Evolutionary conservation across 202 grass and related monocot species (phyloP), one percentile per base, ranked within the genome.

Genomic region (Panicum hallii): DNA sequence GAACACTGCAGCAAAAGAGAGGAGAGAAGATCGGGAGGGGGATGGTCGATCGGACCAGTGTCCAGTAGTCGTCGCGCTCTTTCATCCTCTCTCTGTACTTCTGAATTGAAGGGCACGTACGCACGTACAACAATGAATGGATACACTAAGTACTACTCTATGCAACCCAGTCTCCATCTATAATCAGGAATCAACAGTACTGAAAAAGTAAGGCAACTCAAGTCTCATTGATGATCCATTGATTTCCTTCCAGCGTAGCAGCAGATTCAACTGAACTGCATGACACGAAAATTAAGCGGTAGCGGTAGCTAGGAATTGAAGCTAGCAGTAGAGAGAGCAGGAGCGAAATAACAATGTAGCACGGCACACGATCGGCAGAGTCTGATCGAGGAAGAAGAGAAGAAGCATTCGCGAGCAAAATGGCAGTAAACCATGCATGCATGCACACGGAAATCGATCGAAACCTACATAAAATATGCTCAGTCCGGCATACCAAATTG

Each of bases 401-500:
- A 53, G 5, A 19, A 74, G 72, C 72, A 74, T 40, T 40, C 30
- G 30, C 12, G 36, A 58, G 68, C 63, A 61, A 54, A 83, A 80
- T 70, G 36, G 52, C 9, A 46, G 46, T 19, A 64, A 84, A 70
- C 62, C 56, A 90, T 84, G 89, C 89, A 90, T 87, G 89, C 85
- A 90, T 64, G 85, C 80, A 87, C 45, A 79, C 80, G 76, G 54
- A 87, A 90, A 80, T 87, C 79, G 78, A 87, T 70, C 73, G 80
- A 82, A 77, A 87, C 70, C 80, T 84, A 90, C 89, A 90, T 87
- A 87, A 90, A 90, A 90, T 90, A 90, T 90, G 81, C 89, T 90
- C 76, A 71, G 65, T 84, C 81, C 85, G 80, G 85, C 76, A 64
- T 84, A 90, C 85, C 89, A 87, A 87, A 90, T 84, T 84, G 75